Evolutionary conservation across 805 yeast genomes (phyloP).

Genomic region (Teunomyces stri): DNA sequence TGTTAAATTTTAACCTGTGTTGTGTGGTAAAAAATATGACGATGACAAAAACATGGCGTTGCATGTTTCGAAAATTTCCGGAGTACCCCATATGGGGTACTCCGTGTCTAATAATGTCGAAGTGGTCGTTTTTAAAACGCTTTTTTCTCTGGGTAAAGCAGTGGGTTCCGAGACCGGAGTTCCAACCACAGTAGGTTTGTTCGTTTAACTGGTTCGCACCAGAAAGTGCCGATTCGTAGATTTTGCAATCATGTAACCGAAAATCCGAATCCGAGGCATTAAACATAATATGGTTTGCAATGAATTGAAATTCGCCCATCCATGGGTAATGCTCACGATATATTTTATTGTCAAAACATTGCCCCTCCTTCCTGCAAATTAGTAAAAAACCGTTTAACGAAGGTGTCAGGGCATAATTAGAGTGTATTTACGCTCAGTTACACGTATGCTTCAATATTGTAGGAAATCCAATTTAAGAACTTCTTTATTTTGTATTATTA

Average conservation of each 20-base stretch:
- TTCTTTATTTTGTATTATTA: background rate
- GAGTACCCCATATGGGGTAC: slow-evolving; percentile 1
- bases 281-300: background rate
- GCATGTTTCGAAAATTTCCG: background rate
- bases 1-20: background rate
- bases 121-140: background rate
- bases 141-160: background rate
- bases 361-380: background rate
- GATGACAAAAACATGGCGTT: background rate
- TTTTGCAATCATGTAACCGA: background rate
- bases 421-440: background rate
- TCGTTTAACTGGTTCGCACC: background rate
- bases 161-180: background rate
- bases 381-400: background rate
- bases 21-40: slow-evolving; percentile 2
- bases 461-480: background rate
- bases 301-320: background rate
- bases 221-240: background rate
- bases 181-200: background rate
- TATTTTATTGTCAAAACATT: slow-evolving; percentile 2
- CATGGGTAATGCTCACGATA: background rate
- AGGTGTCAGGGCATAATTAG: background rate
- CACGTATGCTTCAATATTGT: background rate
- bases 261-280: background rate
- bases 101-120: background rate